Conservation (phyloP, 192 early-diverging fungal genomes). For the Tieghemiomyces parasiticus region DNA sequence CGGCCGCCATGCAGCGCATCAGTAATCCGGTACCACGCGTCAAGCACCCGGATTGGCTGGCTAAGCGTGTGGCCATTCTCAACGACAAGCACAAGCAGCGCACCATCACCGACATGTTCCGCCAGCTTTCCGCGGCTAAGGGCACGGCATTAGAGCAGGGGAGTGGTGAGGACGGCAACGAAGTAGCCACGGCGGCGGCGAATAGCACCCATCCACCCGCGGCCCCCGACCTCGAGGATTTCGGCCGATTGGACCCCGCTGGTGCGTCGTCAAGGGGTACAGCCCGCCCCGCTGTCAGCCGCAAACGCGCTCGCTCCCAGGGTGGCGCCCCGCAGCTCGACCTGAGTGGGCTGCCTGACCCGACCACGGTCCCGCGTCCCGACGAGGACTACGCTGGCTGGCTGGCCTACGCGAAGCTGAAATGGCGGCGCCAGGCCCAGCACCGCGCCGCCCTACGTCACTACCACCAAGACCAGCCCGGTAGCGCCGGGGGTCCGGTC, state of each 20-base stretch:
- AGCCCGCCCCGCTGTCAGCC: background rate
- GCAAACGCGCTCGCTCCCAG: conserved; percentile 6
- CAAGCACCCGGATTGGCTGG: conserved; percentile 88
- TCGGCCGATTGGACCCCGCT: conserved; percentile 5
- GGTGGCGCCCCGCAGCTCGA: conserved; percentile 9
- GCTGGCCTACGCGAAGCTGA: conserved; percentile 59
- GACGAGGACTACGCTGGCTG: conserved; percentile 52
- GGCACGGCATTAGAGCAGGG: conserved; percentile 8
- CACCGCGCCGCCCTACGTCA: conserved; percentile 31
- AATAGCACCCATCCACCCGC: conserved; percentile 1
- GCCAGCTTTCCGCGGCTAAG: conserved; percentile 23
- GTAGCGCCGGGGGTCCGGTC: conserved; percentile 3
- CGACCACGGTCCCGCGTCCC: conserved; percentile 45
- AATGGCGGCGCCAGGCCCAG: conserved; percentile 50
- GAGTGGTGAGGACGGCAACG: conserved; percentile 11
- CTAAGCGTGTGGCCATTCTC: conserved; percentile 54
- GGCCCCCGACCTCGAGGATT: background rate
- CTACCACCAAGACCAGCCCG: conserved; percentile 20
- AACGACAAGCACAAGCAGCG: conserved; percentile 75
- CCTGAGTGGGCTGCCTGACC: conserved; percentile 16
- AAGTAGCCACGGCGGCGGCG: conserved; percentile 10
- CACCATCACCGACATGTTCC: conserved; percentile 73
- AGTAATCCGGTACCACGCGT: conserved; percentile 87
- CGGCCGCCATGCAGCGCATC: conserved; percentile 93
- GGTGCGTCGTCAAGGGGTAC: background rate